Base-by-base conservation (phyloP, 2,329 filamentous ascomycete genomes). In the Venturia pyrina region DNA sequence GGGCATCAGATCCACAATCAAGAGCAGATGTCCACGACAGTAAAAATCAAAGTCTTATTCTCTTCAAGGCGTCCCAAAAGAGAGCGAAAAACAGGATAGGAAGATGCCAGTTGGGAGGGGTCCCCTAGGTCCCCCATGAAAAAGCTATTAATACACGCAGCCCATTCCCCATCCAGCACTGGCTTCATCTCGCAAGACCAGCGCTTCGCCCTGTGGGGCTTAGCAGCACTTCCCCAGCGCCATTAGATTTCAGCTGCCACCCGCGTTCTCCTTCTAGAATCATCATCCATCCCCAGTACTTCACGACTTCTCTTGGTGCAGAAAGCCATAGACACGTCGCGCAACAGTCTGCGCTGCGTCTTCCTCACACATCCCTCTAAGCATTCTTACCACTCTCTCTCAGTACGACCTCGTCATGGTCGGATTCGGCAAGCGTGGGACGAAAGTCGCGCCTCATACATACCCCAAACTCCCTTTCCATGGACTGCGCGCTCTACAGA, bases 381-480 rank as follows among this genome's bases (percentile, higher is more conserved):
- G 1, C 53, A 5, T 19, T 28, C 24, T 59, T 34, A 32, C 32
- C 50, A 2, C 8, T 11, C 53, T 37, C 28, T 7, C 53, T 3
- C 53, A 59, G 17, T n/a, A 59, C 53, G 7, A 37, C 53, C 53
- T 37, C 32, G 53, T 37, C 21, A 65, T 53, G 34, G 53, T 43
- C 28, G 24, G n/a, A 6, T 60, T 61, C 63, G 48, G 65, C 21
- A 40, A 41, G 8, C 32, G 40, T 28, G 50, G 24, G 46, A 65
- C 65, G 1, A 73, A 73, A 65, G 75, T 74, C 37, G 74, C 75
- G 65, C 79, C 78, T 3, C 78, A 78, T 56, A 71, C 75, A 32
- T 81, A 81, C 68, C 79, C 78, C 34, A 69, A 70, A 63, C 64
- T 80, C 5, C 72, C 74, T 3, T 81, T 81, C 72, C 79, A 81